Percentiles rank a stretch among this genome's conserved stretches.
These are phyloP conservation scores for Neurospora terricola DNA, from an alignment of 495 filamentous ascomycete genomes.

Conservation along the genomic window DNA sequence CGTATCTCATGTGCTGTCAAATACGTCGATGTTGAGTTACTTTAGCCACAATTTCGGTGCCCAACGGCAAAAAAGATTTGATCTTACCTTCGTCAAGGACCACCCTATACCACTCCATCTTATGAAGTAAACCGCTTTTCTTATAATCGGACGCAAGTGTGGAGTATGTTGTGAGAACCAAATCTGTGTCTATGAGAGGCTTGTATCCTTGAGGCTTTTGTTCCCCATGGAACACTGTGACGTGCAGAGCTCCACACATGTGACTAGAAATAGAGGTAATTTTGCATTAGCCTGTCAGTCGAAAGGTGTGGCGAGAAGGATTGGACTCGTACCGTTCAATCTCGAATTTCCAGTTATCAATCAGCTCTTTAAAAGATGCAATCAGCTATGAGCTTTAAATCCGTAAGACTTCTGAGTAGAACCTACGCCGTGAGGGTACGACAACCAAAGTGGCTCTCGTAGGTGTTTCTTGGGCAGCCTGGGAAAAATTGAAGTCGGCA, in stretches of 20 bases:
- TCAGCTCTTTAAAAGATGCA: conserved; percentile 6
- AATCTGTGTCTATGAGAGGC: neutral
- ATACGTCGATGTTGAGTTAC: neutral
- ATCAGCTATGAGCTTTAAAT: neutral
- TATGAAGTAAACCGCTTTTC: conserved; percentile 3
- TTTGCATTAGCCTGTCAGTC: neutral
- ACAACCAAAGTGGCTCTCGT: conserved; percentile 31
- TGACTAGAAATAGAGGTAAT: too few species aligned
- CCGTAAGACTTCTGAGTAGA: neutral
- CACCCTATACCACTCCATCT: conserved; percentile 7
- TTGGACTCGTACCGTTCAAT: conserved; percentile 10
- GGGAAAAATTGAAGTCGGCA: conserved; percentile 15
- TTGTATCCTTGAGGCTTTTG: too few species aligned
- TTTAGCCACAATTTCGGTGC: too few species aligned
- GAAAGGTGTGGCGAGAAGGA: neutral
- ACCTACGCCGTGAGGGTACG: conserved; percentile 25
- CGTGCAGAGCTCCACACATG: too few species aligned
- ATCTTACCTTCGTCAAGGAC: conserved; percentile 10
- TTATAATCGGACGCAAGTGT: conserved; percentile 6
- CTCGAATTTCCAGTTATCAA: conserved; percentile 21
- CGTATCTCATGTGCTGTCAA: conserved; percentile 12
- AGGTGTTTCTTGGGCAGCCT: neutral
- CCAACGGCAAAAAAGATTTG: too few species aligned
- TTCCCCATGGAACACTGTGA: too few species aligned
- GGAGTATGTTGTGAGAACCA: conserved; percentile 10